These are phyloP conservation scores for Pseudocercospora fuligena DNA, from an alignment of 2,329 filamentous ascomycete genomes.

Conservation along the genomic window DNA sequence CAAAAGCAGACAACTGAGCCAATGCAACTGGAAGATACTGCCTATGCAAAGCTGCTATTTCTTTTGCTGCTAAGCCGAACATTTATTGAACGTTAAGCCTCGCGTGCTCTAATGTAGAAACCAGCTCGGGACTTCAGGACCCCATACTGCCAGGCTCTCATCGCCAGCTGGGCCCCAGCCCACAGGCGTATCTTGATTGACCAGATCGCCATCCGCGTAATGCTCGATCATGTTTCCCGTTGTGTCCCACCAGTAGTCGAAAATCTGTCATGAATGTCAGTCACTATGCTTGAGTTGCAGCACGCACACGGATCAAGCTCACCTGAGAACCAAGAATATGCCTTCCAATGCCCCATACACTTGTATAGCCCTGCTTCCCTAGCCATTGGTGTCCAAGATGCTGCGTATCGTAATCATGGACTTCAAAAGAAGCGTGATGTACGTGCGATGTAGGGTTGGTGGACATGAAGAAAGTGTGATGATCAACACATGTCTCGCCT, in stretches of 20 bases:
- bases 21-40: neutral
- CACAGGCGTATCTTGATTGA: constrained; percentile 57
- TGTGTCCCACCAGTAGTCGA: constrained; percentile 66
- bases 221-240: constrained; percentile 58
- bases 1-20: neutral
- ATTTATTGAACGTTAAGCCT: neutral
- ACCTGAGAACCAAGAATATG: constrained; percentile 66
- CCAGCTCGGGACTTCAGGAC: constrained; percentile 10
- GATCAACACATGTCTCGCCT: constrained; percentile 54
- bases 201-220: constrained; percentile 71
- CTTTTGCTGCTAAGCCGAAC: neutral
- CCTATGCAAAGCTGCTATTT: neutral
- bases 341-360: constrained; percentile 71
- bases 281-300: neutral
- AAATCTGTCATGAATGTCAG: constrained; percentile 50
- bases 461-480: constrained; percentile 59
- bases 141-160: constrained; percentile 19
- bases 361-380: constrained; percentile 63
- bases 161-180: constrained; percentile 45
- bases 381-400: constrained; percentile 71
- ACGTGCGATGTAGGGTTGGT: constrained; percentile 50
- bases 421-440: constrained; percentile 71
- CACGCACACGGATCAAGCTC: constrained; percentile 45
- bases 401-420: constrained; percentile 72
- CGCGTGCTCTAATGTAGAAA: neutral